A percentile compares a stretch with the other conserved stretches of the same genome.
phyloP scores from a whole-genome alignment of 106 monocot genomes.

The Dioscorea dumetorum region DNA sequence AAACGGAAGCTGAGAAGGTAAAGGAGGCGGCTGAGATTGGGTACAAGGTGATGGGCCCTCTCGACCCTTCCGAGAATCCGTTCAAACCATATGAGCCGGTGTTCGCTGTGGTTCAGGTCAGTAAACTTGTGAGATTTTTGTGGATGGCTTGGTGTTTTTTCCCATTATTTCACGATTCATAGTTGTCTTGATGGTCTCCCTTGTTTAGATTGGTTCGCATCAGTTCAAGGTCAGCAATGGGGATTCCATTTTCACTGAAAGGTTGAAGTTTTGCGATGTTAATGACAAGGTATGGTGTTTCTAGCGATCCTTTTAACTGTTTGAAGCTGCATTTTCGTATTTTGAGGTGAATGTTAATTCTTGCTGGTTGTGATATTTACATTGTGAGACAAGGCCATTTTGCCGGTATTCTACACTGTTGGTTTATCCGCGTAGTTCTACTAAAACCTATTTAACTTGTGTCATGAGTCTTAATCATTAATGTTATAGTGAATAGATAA shows the following conservation, averaged over 20 bases:
- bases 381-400: too few relatives aligned
- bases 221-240: slow-evolving; percentile 99
- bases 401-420: too few relatives aligned
- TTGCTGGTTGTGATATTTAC: not conserved
- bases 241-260: slow-evolving; percentile 81
- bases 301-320: not conserved
- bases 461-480: not conserved
- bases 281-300: slow-evolving; percentile 67
- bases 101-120: slow-evolving; percentile 91
- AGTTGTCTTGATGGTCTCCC: not conserved
- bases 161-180: not conserved
- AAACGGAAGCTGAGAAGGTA: slow-evolving; percentile 60
- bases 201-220: slow-evolving; percentile 80
- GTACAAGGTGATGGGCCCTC: slow-evolving; percentile 67
- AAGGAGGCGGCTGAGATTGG: slow-evolving; percentile 72
- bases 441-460: not conserved
- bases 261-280: slow-evolving; percentile 81
- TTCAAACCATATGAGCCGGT: slow-evolving; percentile 82
- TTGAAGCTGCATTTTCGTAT: not conserved
- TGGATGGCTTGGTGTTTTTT: not conserved
- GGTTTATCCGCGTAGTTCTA: too few relatives aligned
- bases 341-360: not conserved
- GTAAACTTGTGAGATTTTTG: not conserved
- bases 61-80: slow-evolving; percentile 55
- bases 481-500: not conserved